Evolutionary conservation across 371 early-diverging fungal genomes (phyloP).

Genomic region (Mucor saturninus): DNA sequence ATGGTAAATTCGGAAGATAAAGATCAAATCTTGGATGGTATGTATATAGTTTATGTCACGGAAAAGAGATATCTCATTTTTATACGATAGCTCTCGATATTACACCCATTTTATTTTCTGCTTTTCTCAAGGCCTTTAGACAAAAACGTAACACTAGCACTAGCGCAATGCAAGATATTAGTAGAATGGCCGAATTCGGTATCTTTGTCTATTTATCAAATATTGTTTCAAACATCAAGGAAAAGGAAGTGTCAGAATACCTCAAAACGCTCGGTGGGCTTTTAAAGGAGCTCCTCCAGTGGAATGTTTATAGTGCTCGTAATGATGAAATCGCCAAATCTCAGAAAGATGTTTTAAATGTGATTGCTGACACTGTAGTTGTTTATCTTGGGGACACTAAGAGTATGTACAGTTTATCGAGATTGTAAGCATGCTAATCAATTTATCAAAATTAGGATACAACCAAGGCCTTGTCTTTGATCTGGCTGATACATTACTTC

Average conservation of each 20-base stretch:
- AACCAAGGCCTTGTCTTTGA: slow-evolving; percentile 35
- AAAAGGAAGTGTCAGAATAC: slow-evolving; percentile 10
- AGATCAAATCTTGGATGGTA: slow-evolving; percentile 37
- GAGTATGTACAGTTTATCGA: slow-evolving; percentile 12
- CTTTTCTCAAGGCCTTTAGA: slow-evolving; percentile 39
- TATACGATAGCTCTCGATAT: slow-evolving; percentile 32
- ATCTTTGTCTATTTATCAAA: slow-evolving; percentile 36
- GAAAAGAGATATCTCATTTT: neutral
- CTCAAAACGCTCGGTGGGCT: slow-evolving; percentile 27
- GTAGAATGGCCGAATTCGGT: slow-evolving; percentile 46
- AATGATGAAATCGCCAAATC: slow-evolving; percentile 43
- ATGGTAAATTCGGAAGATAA: slow-evolving; percentile 23
- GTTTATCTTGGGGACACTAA: slow-evolving; percentile 20
- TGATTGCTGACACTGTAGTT: slow-evolving; percentile 27
- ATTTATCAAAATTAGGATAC: slow-evolving; percentile 8
- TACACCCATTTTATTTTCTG: slow-evolving; percentile 30
- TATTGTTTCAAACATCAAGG: slow-evolving; percentile 15
- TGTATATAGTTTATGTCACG: neutral
- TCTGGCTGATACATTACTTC: slow-evolving; percentile 42
- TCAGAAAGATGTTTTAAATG: slow-evolving; percentile 27
- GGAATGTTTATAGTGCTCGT: slow-evolving; percentile 38
- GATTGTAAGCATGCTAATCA: neutral
- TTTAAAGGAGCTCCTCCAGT: slow-evolving; percentile 30
- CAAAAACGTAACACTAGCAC: slow-evolving; percentile 34
- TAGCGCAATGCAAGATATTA: slow-evolving; percentile 35